Percentiles rank a stretch among this genome's conserved stretches.
phyloP scores from a whole-genome alignment of 306 rosid species.

The Trichosanthes cucumerina region DNA sequence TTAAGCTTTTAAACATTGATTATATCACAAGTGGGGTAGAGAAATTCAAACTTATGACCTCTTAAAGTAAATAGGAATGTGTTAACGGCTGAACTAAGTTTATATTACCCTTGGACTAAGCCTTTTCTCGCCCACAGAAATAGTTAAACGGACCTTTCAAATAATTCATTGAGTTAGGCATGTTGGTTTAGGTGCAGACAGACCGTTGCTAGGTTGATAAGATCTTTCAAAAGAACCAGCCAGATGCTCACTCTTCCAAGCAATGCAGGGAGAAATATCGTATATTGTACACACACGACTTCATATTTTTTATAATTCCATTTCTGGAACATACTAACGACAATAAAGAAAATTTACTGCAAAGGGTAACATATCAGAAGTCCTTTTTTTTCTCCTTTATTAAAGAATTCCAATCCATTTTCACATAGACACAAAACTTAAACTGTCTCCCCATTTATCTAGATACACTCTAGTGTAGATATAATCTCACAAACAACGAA shows the following conservation, averaged over 20 bases:
- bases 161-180: not conserved
- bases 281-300: not conserved
- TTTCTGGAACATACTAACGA: not conserved
- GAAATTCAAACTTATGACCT: not conserved
- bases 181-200: not conserved
- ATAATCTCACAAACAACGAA: not conserved
- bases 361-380: not conserved
- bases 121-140: not conserved
- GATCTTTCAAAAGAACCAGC: not conserved
- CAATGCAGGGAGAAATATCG: not conserved
- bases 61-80: not conserved
- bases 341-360: not conserved
- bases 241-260: not conserved
- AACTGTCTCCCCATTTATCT: not conserved
- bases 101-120: not conserved
- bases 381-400: not conserved
- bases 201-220: not conserved
- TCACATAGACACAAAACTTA: not conserved
- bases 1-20: not conserved
- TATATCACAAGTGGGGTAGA: not conserved
- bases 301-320: not conserved
- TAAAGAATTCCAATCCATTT: not conserved
- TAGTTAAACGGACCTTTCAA: not conserved
- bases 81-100: not conserved
- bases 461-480: not conserved